Evolutionary conservation across 108 stramenopile species (phyloP), one percentile per base, ranked within the genome.

Genomic region (Craspedostauros australis): DNA sequence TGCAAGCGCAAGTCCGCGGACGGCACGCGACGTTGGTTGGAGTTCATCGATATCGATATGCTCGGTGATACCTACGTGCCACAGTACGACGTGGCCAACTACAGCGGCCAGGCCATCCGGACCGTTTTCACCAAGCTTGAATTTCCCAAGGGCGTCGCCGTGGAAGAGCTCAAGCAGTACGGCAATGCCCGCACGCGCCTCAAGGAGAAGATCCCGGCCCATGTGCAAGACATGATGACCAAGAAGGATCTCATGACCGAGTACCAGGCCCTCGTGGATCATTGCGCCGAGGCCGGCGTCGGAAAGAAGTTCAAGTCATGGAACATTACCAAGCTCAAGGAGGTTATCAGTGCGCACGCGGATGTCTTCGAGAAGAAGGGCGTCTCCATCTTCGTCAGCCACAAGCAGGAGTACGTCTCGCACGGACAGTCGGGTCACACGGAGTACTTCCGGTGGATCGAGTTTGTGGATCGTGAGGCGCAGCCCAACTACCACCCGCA

Each of bases 81-180:
- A 33, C 76, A 77, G 36, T 77, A 32, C 42, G 72, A 77, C 47
- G 67, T 70, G 4, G 48, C 62, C 25, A 77, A 72, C 43, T 12
- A 56, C 8, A 49, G 45, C 19, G 72, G 71, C 11, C 76, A 77
- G 39, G 36, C 60, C 33, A 65, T 77, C 55, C 56, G 70, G 33
- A 77, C 76, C 32, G 19, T 14, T 16, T 77, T 70, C 52, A 46
- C 68, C 9, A 73, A 36, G 19, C 24, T 77, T 5, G 18, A 77
- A 33, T 73, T 77, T 22, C 76, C 76, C 16, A 56, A 70, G 21
- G 76, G 76, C 3, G 76, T 77, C 1, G 76, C 68, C 33, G 71
- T 77, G 8, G 76, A 77, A 36, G 58, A 77, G 31, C 52, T 77
- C 11, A 69, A 68, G 34, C 44, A 58, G 2, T 70, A 53, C 58